Evolutionary conservation across 495 filamentous ascomycete species (phyloP).

Genomic region (Poronia punctata): DNA sequence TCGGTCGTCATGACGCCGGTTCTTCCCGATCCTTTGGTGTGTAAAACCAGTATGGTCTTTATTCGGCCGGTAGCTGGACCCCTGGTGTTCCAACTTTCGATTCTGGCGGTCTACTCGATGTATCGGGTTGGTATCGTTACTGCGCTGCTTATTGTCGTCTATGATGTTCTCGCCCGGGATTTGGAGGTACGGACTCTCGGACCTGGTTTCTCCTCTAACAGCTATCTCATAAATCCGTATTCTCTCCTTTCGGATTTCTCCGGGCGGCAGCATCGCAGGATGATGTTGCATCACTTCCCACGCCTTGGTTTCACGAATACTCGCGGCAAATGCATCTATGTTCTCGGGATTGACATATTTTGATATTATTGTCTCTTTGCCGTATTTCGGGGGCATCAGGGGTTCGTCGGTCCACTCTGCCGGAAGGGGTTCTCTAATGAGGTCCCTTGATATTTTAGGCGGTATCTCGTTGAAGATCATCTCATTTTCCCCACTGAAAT

Average conservation of each 20-base stretch:
- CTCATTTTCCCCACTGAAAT: constrained; percentile 34
- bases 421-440: constrained; percentile 37
- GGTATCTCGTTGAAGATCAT: constrained; percentile 30
- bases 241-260: constrained; percentile 14
- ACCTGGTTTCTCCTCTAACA: constrained; percentile 12
- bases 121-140: background rate
- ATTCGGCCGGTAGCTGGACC: background rate
- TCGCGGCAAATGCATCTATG: constrained; percentile 33
- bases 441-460: constrained; percentile 29
- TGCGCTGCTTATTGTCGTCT: background rate
- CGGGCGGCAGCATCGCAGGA: constrained; percentile 34
- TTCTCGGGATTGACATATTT: constrained; percentile 41
- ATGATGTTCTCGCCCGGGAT: background rate
- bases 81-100: background rate
- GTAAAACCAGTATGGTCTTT: no score
- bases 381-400: constrained; percentile 39
- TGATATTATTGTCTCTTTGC: constrained; percentile 39
- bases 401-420: constrained; percentile 33
- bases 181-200: no score
- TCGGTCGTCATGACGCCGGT: no score
- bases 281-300: constrained; percentile 42
- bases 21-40: no score
- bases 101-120: background rate
- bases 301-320: constrained; percentile 32
- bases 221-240: constrained; percentile 17